Evolutionary conservation across 23 red algal species (phyloP).

Genomic region (Gracilariopsis chorda): DNA sequence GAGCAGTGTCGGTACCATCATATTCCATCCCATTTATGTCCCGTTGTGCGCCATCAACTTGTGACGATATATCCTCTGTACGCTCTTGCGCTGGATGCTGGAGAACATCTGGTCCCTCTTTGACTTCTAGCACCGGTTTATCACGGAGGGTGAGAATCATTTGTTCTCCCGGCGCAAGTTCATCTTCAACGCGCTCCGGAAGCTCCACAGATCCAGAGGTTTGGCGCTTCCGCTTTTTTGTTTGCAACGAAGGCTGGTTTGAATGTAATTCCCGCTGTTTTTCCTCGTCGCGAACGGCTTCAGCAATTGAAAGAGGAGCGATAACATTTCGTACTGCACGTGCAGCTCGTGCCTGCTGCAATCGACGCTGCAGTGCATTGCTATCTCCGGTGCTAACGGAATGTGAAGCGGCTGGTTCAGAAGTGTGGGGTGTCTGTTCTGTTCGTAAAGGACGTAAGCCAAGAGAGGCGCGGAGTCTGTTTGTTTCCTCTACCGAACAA

Average conservation of each 20-base stretch:
- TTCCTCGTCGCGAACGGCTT: neutral
- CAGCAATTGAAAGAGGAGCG: constrained; percentile 24
- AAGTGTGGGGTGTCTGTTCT: neutral
- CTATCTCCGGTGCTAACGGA: neutral
- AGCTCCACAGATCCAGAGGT: neutral
- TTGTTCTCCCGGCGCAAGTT: neutral
- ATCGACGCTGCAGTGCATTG: neutral
- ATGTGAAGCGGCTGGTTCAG: neutral
- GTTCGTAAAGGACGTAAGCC: constrained; percentile 52
- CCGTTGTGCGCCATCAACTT: neutral
- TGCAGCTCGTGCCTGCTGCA: constrained; percentile 2
- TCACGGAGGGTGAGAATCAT: constrained; percentile 13
- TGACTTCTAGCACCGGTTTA: neutral
- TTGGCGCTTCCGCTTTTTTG: neutral
- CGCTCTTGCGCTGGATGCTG: neutral
- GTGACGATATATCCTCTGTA: neutral
- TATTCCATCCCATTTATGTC: constrained; percentile 41
- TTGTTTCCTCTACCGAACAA: constrained; percentile 67
- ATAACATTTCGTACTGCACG: neutral
- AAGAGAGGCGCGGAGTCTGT: constrained; percentile 54
- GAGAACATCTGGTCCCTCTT: neutral
- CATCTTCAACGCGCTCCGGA: neutral
- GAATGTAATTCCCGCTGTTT: too few relatives aligned
- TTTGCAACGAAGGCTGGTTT: neutral
- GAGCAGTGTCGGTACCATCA: constrained; percentile 41